Evolutionary conservation across 2,329 filamentous ascomycete species (phyloP).

Genomic region (Exophiala dermatitidis): DNA sequence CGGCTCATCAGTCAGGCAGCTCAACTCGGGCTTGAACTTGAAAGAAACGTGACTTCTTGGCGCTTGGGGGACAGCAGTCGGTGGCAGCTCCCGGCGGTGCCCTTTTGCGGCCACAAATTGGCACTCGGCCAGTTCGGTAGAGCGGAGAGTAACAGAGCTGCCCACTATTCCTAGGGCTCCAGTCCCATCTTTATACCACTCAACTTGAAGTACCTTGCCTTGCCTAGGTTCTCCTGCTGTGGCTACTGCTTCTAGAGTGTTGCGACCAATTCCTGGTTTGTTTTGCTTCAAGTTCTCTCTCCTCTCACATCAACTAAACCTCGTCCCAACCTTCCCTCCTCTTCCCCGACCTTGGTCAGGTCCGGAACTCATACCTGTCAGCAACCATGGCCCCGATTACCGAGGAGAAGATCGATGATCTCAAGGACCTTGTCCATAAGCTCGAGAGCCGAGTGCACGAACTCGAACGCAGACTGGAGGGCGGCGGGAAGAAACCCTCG

Average conservation of each 20-base stretch:
- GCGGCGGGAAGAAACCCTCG: constrained; percentile 45
- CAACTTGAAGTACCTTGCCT: background rate
- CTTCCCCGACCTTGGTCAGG: constrained; percentile 29
- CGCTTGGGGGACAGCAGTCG: background rate
- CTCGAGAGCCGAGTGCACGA: constrained; percentile 81
- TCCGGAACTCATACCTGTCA: constrained; percentile 20
- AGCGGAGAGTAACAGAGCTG: constrained; percentile 3
- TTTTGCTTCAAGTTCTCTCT: constrained; percentile 20
- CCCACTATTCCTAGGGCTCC: too few relatives aligned
- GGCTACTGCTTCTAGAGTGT: background rate
- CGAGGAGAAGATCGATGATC: constrained; percentile 69
- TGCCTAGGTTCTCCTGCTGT: background rate
- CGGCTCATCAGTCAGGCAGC: too few relatives aligned
- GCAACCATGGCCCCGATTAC: constrained; percentile 77
- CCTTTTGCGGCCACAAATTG: background rate
- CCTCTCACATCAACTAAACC: constrained; percentile 11
- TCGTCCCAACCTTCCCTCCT: constrained; percentile 25
- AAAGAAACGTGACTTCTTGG: constrained; percentile 4
- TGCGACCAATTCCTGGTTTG: background rate
- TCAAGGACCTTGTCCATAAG: constrained; percentile 74
- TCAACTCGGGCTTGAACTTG: background rate
- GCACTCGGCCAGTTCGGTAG: constrained; percentile 4
- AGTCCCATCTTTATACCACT: too few relatives aligned
- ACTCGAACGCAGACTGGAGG: constrained; percentile 65
- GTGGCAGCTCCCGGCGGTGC: background rate